These are phyloP conservation scores for Boeremia exigua DNA, from an alignment of 2,329 filamentous ascomycete species.

Conservation along the genomic window DNA sequence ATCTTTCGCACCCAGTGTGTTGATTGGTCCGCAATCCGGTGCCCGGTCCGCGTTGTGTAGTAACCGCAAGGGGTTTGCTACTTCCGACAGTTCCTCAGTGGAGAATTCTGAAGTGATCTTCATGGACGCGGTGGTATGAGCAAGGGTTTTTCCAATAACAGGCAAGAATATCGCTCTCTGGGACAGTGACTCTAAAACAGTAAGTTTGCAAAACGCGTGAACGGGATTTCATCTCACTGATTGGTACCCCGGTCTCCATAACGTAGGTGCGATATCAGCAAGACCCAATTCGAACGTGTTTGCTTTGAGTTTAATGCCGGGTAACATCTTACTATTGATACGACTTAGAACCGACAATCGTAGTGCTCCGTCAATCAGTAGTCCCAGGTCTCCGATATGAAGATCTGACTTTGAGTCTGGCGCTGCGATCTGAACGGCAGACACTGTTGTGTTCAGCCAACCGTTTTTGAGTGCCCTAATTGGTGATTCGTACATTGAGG, in stretches of 20 bases:
- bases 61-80: background rate
- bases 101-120: slow-evolving; percentile 22
- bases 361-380: slow-evolving; percentile 46
- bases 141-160: slow-evolving; percentile 46
- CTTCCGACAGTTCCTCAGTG: slow-evolving; percentile 20
- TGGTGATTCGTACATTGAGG: background rate
- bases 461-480: background rate
- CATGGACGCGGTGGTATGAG: slow-evolving; percentile 6
- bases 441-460: no score
- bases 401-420: background rate
- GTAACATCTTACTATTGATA: slow-evolving; percentile 26
- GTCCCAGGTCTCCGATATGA: slow-evolving; percentile 7
- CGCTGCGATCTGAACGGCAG: background rate
- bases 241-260: slow-evolving; percentile 50
- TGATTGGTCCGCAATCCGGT: background rate
- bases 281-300: slow-evolving; percentile 45
- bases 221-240: slow-evolving; percentile 24
- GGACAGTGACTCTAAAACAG: slow-evolving; percentile 32
- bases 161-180: slow-evolving; percentile 47
- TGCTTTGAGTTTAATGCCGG: slow-evolving; percentile 39
- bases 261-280: slow-evolving; percentile 45
- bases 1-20: background rate
- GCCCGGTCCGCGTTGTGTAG: background rate
- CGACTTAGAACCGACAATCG: slow-evolving; percentile 44
- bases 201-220: background rate